phyloP scores from a whole-genome alignment of 257 asterid genomes.

The Solanum phureja region DNA sequence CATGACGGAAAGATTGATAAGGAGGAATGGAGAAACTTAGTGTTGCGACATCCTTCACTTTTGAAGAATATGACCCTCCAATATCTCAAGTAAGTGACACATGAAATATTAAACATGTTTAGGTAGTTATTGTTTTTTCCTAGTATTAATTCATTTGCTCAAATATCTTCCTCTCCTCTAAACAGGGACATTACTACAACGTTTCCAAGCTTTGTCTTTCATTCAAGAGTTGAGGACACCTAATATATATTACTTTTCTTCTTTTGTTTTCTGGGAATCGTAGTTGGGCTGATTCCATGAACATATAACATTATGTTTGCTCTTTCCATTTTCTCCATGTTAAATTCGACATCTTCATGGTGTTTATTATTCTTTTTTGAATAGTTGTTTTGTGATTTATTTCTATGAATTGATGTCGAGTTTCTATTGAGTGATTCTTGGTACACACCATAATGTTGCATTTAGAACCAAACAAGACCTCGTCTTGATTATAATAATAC shows the following conservation, averaged over 20 bases:
- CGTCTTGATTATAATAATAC: neutral
- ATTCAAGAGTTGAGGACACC: constrained; percentile 91
- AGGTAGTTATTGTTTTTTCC: neutral
- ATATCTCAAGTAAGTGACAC: constrained; percentile 71
- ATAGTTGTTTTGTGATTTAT: neutral
- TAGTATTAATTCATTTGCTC: neutral
- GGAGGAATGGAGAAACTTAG: constrained; percentile 93
- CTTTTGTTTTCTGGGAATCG: neutral
- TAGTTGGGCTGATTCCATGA: neutral
- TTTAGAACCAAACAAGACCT: neutral
- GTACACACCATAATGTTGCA: neutral
- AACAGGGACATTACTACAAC: constrained; percentile 67
- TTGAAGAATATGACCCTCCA: constrained; percentile 93
- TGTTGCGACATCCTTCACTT: constrained; percentile 86
- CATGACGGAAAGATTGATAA: constrained; percentile 91
- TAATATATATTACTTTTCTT: constrained; percentile 11
- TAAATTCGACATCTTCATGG: neutral
- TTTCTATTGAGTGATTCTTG: neutral
- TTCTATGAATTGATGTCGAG: neutral
- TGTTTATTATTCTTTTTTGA: neutral
- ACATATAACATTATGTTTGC: neutral
- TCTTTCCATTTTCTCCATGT: neutral
- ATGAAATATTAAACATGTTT: neutral
- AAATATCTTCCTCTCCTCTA: neutral
- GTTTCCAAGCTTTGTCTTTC: constrained; percentile 91